Evolutionary conservation across 2,329 filamentous ascomycete genomes (phyloP).

Genomic region (Neofusicoccum umdonicola): DNA sequence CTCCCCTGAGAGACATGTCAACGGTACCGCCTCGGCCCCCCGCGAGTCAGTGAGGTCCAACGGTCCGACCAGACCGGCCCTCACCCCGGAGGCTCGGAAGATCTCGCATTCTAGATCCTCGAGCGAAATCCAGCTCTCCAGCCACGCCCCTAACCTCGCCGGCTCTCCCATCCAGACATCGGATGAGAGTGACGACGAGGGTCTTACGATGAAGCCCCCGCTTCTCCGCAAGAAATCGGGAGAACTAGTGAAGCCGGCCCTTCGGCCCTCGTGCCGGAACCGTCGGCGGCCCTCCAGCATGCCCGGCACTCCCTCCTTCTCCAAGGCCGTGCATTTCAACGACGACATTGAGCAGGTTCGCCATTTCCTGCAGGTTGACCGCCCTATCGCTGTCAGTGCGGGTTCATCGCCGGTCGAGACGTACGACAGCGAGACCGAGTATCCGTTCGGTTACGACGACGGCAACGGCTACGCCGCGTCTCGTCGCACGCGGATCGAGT

Average conservation of each 20-base stretch:
- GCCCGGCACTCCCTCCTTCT: conserved; percentile 93
- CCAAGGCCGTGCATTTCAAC: conserved; percentile 98
- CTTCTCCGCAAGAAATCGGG: conserved; percentile 99
- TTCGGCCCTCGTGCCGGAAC: conserved; percentile 69
- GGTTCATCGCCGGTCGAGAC: conserved; percentile 86
- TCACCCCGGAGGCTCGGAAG: conserved; percentile 57
- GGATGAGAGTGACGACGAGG: conserved; percentile 52
- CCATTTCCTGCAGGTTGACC: conserved; percentile 91
- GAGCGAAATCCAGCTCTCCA: conserved; percentile 55
- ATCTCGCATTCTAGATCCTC: conserved; percentile 61
- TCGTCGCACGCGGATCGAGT: conserved; percentile 60
- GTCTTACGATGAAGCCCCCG: conserved; percentile 66
- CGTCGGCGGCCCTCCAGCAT: conserved; percentile 85
- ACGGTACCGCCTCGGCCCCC: conserved; percentile 22
- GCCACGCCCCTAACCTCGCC: conserved; percentile 34
- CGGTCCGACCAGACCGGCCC: conserved; percentile 31
- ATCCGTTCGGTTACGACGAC: conserved; percentile 69
- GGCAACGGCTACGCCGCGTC: conserved; percentile 31
- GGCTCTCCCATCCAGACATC: conserved; percentile 45
- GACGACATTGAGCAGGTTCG: conserved; percentile 93
- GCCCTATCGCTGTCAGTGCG: conserved; percentile 92
- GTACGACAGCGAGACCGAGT: conserved; percentile 84
- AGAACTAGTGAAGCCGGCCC: conserved; percentile 87
- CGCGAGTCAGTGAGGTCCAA: conserved; percentile 21
- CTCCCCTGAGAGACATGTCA: conserved; percentile 49